These are phyloP conservation scores for Termitomyces eurrhizus DNA, from an alignment of 768 basidiomycete species.

Conservation along the genomic window DNA sequence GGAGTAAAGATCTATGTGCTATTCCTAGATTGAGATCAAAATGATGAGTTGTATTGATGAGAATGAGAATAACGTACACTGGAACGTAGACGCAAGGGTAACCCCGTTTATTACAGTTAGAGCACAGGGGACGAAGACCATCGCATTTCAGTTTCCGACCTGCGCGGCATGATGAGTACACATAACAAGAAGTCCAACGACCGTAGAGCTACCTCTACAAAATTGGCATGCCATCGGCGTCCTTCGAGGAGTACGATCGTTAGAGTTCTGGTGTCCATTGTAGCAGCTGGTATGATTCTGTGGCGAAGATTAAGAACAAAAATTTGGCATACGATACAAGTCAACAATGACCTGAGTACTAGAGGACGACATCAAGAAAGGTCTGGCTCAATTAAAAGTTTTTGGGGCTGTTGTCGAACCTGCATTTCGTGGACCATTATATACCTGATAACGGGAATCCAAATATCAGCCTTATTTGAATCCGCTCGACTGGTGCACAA, in stretches of 20 bases:
- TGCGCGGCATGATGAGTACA: constrained; percentile 19
- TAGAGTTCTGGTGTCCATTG: constrained; percentile 4
- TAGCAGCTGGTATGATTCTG: constrained; percentile 2
- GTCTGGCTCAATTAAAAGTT: not conserved
- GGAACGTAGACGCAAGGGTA: constrained; percentile 58
- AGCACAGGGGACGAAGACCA: constrained; percentile 57
- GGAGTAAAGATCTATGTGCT: not conserved
- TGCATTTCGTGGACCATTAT: not conserved
- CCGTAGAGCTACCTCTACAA: constrained; percentile 49
- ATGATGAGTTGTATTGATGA: not conserved
- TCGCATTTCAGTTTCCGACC: constrained; percentile 75
- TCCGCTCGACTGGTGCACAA: constrained; percentile 3
- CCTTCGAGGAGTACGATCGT: constrained; percentile 31
- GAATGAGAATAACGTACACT: constrained; percentile 46
- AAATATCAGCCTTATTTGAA: constrained; percentile 4
- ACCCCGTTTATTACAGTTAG: constrained; percentile 59
- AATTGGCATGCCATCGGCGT: constrained; percentile 74
- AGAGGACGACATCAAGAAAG: constrained; percentile 13
- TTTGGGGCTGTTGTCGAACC: not conserved
- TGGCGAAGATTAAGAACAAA: not conserved
- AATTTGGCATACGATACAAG: not conserved
- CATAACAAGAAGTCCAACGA: not conserved
- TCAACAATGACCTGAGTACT: constrained; percentile 8
- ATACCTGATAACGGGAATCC: constrained; percentile 7
- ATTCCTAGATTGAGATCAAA: not conserved